Base-by-base conservation (phyloP, 768 basidiomycete species). In the Tylopilus rubrobrunneus region DNA sequence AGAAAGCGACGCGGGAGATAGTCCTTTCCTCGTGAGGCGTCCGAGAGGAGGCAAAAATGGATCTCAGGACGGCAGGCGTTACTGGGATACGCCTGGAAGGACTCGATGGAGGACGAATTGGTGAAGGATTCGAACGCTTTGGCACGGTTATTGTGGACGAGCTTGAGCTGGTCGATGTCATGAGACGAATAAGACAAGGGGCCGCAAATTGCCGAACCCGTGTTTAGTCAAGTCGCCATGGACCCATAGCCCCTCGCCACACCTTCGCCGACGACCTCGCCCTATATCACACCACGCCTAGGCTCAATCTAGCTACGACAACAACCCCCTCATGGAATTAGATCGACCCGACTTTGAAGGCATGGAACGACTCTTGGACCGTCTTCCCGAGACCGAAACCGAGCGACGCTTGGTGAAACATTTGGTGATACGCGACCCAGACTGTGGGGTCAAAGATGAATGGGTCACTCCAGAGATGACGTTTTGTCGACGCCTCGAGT, bases 21-120 rank as follows among this genome's bases (percentile, higher is more conserved):
- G 87, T 84, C 28, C 91, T 81, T 67, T 93, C 90, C 66, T 93
- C 90, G 51, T 86, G 74, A 3, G 86, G 82, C 0, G 87, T 86
- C 14, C 90, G 81, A 21, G 90, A 92, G 12, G 89, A 92, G 27
- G 91, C 83, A 68, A 93, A 93, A 60, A 93, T 93, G 48, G 87
- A 85, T 39, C 90, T 78, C 54, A 93, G 67, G 1, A 89, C 85
- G 10, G 87, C 86, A 10, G 90, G 90, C 0, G 90, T 92, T 19
- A 92, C 87, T 51, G 90, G 89, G 48, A 92, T 87, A 25, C 86
- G 80, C 53, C 81, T 82, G 19, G 78, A 63, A 56, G 80, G 76
- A 21, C 74, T 63, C 12, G 78, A 73, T 15, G 72, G 77, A 41
- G 67, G 78, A 21, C 68, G 74, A 58, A 63, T 54, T 67, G 63